A percentile compares a stretch with the other conserved stretches of the same genome.
These are phyloP conservation scores for Yueomyces sp. DNA, from an alignment of 805 yeast species.

Conservation along the genomic window DNA sequence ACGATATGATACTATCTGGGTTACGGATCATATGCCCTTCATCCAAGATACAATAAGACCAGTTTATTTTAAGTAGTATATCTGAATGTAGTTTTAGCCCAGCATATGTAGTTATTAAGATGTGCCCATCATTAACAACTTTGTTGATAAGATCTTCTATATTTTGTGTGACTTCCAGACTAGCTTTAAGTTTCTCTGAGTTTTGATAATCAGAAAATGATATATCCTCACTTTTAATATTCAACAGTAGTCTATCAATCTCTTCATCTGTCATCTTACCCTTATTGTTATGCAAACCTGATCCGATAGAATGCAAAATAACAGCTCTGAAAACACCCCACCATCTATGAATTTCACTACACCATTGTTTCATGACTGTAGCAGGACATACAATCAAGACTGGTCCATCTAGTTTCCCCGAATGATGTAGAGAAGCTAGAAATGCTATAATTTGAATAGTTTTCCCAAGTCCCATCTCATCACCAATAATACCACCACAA, in stretches of 20 bases:
- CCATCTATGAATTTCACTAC: constrained; percentile 92
- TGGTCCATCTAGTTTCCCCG: constrained; percentile 62
- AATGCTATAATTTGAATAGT: constrained; percentile 89
- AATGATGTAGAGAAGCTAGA: constrained; percentile 80
- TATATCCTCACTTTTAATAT: constrained; percentile 27
- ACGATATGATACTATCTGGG: constrained; percentile 80
- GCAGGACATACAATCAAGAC: constrained; percentile 90
- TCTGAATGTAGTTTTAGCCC: constrained; percentile 63
- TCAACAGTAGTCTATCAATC: constrained; percentile 34
- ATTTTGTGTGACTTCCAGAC: constrained; percentile 17
- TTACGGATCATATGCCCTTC: constrained; percentile 96
- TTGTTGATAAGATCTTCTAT: constrained; percentile 29
- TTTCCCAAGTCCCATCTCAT: constrained; percentile 97
- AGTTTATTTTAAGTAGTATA: constrained; percentile 46
- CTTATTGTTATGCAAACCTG: constrained; percentile 48
- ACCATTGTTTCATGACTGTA: constrained; percentile 93
- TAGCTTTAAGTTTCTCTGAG: constrained; percentile 17
- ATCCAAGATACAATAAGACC: constrained; percentile 88
- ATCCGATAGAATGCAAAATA: constrained; percentile 83
- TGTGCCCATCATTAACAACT: constrained; percentile 60
- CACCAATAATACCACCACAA: constrained; percentile 93
- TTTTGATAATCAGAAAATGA: constrained; percentile 28
- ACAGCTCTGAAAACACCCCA: constrained; percentile 91
- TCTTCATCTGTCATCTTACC: constrained; percentile 31
- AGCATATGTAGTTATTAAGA: constrained; percentile 82